Percentiles rank a stretch among this genome's conserved stretches.
phyloP scores from a whole-genome alignment of 768 basidiomycete genomes.

The Lentinula lateritia region DNA sequence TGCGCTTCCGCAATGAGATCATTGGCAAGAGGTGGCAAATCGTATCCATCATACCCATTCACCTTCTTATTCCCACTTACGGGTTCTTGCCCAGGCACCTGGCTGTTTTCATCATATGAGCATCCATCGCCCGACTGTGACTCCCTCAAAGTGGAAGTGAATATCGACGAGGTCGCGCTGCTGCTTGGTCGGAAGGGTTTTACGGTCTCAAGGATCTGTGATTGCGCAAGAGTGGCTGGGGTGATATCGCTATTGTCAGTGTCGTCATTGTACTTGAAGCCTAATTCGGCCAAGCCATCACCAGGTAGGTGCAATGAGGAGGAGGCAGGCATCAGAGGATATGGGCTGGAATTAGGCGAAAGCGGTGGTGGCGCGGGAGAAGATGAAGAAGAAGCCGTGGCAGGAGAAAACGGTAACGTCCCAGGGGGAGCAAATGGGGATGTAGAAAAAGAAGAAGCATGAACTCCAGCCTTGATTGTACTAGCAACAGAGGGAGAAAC shows the following conservation, averaged over 20 bases:
- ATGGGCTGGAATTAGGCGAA: too few species aligned
- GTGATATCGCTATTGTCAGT: not conserved
- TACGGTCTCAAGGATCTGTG: slow-evolving; percentile 33
- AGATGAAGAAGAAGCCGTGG: slow-evolving; percentile 5
- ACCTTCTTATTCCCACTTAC: slow-evolving; percentile 3
- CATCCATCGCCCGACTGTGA: slow-evolving; percentile 3
- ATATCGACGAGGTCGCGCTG: slow-evolving; percentile 22
- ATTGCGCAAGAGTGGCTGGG: too few species aligned
- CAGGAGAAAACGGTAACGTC: slow-evolving; percentile 1
- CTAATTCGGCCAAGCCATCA: too few species aligned
- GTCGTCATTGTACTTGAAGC: too few species aligned
- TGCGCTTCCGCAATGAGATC: slow-evolving; percentile 33
- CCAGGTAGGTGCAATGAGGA: not conserved
- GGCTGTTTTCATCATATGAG: not conserved
- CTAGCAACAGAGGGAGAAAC: not conserved
- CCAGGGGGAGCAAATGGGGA: not conserved
- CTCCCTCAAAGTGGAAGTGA: slow-evolving; percentile 21
- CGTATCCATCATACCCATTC: slow-evolving; percentile 26
- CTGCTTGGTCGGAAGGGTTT: slow-evolving; percentile 24
- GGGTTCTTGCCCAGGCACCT: not conserved
- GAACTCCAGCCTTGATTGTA: not conserved
- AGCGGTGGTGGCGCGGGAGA: slow-evolving; percentile 12
- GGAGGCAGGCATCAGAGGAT: not conserved
- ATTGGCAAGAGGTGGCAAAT: slow-evolving; percentile 32
- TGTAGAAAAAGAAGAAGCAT: not conserved